Base-by-base conservation (phyloP, 1,284 basidiomycete species). In the Meira miltonrushii region DNA sequence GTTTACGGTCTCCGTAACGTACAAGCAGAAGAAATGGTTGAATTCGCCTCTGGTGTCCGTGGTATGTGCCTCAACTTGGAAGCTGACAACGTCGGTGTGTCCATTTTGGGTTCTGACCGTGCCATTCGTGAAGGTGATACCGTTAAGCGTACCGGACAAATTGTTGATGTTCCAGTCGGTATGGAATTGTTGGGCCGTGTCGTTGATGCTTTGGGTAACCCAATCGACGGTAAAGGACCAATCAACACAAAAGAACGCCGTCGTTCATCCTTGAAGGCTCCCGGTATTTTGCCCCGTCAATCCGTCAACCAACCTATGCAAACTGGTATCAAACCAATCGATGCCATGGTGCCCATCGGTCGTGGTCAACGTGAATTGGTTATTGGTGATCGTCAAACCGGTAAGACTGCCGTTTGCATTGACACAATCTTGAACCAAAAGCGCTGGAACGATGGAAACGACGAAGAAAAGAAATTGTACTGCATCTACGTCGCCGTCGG, bases 261-360 rank as follows among this genome's bases (percentile, higher is more conserved):
- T 78, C 91, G 92, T 85, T 92, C 94, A 66, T 92, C 93, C 74
- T 83, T 95, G 82, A 98, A 98, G 86, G 94, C 94, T 57, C 94
- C 94, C 72, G 94, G 94, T 85, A 97, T 98, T 80, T 84, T 98
- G 58, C 94, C 94, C 77, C 92, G 93, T 86, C 90, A 91, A 80
- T 97, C 94, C 79, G 94, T 98, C 84, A 92, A 94, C 86, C 89
- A 98, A 86, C 93, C 94, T 78, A 98, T 98, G 94, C 92, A 95
- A 88, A 98, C 94, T 69, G 94, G 94, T 85, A 87, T 98, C 80
- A 98, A 98, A 85, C 92, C 94, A 79, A 95, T 98, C 82, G 94
- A 98, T 82, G 92, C 94, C 81, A 95, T 97, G 91, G 94, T 98
- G 74, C 94, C 94, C 79, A 97, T 98, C 80, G 94, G 94, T 80